Base-by-base conservation (phyloP, 177 flowering plant genomes). In the Vitis hybrid region DNA sequence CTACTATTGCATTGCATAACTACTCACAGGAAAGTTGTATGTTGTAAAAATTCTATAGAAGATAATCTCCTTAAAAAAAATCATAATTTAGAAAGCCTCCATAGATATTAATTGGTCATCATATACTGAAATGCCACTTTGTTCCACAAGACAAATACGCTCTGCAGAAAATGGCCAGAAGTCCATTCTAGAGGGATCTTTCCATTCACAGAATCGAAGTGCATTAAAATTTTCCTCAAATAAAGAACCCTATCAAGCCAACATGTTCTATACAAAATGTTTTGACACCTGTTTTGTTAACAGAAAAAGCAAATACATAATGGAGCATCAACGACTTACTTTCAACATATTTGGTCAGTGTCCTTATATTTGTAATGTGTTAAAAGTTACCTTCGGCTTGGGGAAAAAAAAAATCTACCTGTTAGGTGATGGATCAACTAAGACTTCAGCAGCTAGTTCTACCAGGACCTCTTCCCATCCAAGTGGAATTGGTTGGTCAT, bases 401-500 rank as follows among this genome's bases (percentile, higher is more conserved):
- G 19, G 11, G 52, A 15, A 19, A 12, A 55, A 38, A 57, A 61
- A 17, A 69, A 14, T 14, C n/a, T 71, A 86, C 93, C 86, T 82
- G 51, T 74, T 70, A 14, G 72, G 85, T 22, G 88, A 81, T 59
- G 96, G 93, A 75, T 90, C 90, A 15, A 82, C 78, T n/a, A 90
- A 75, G 69, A 89, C 81, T 68, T 88, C 90, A 62, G 83, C 72
- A 58, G 90, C 86, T 57, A 90, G 76, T 77, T 90, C 96, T 64
- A 76, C 75, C 31, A 87, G 58, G 13, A 80, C 82, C 64, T 89
- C 90, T 80, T 90, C 93, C 96, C 96, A 90, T 67, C 89, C 92
- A 53, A 88, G 15, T 38, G 87, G 86, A 69, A 86, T 88, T 71
- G 92, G 92, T 73, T 90, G 95, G 52, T 89, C 90, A 69, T 90